These are phyloP conservation scores for Poa annua DNA, from an alignment of 176 grass and related monocot species.

Conservation along the genomic window DNA sequence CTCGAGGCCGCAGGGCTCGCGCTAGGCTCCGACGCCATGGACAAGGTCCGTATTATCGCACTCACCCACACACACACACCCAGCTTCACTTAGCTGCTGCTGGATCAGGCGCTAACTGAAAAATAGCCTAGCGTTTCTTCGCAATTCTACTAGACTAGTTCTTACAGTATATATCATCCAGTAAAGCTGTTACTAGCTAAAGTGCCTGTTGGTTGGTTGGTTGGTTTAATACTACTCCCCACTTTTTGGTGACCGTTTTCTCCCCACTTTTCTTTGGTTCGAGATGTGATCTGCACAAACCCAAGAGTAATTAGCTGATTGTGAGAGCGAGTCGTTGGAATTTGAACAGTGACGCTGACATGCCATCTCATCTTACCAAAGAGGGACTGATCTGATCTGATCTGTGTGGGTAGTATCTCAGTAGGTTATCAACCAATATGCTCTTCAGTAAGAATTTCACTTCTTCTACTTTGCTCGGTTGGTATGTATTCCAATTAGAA, in stretches of 20 bases:
- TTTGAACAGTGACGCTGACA: background rate
- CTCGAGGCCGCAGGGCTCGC: slow-evolving; percentile 62
- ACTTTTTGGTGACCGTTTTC: background rate
- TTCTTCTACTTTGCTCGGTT: slow-evolving; percentile 21
- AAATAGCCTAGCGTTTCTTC: background rate
- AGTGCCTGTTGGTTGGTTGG: background rate
- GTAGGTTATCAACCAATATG: background rate
- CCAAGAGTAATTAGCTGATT: background rate
- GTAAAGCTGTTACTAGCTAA: background rate
- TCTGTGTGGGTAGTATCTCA: background rate
- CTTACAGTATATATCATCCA: background rate
- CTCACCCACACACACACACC: background rate
- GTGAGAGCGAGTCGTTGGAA: background rate
- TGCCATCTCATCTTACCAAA: slow-evolving; percentile 22
- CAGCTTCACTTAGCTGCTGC: background rate
- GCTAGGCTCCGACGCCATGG: slow-evolving; percentile 53
- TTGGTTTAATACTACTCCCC: background rate
- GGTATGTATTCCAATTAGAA: slow-evolving; percentile 15
- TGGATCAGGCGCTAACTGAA: background rate
- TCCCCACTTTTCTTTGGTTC: background rate
- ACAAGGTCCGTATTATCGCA: slow-evolving; percentile 54
- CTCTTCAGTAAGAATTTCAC: background rate
- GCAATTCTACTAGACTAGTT: background rate
- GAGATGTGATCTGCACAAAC: background rate
- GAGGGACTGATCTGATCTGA: background rate